Evolutionary conservation across 2,329 filamentous ascomycete genomes (phyloP).

Genomic region (Aphanoascus verrucosus): DNA sequence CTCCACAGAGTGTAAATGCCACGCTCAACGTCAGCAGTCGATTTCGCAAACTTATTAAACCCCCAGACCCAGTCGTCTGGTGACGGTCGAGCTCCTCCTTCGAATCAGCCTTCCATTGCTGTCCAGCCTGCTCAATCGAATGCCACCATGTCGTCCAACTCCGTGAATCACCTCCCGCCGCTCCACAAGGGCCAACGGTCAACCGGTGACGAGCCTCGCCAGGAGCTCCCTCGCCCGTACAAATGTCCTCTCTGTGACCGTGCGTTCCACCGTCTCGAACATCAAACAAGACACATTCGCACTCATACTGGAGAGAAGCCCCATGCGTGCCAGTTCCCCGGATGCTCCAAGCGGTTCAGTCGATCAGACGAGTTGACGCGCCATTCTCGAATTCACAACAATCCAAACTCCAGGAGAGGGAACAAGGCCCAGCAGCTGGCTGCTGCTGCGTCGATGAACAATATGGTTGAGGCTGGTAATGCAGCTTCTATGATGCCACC

Average conservation of each 20-base stretch:
- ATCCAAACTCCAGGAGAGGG: constrained; percentile 87
- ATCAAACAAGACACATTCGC: constrained; percentile 83
- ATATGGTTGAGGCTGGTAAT: constrained; percentile 26
- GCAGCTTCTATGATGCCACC: constrained; percentile 65
- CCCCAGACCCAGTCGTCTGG: constrained; percentile 37
- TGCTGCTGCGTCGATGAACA: constrained; percentile 31
- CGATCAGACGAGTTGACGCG: constrained; percentile 92
- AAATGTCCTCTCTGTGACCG: constrained; percentile 98
- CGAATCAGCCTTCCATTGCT: constrained; percentile 14
- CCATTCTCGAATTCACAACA: constrained; percentile 97
- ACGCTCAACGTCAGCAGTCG: constrained; percentile 55
- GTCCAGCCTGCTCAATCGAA: constrained; percentile 23
- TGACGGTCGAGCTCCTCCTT: constrained; percentile 11
- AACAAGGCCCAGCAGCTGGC: constrained; percentile 62
- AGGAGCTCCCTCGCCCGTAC: constrained; percentile 88
- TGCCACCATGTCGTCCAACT: constrained; percentile 31
- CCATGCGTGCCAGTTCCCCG: constrained; percentile 87
- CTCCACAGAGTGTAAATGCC: constrained; percentile 47
- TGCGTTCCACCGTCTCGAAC: constrained; percentile 94
- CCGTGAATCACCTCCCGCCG: constrained; percentile 27
- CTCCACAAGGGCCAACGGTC: constrained; percentile 29
- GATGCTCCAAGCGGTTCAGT: constrained; percentile 94
- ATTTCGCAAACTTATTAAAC: constrained; percentile 67
- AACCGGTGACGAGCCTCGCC: constrained; percentile 42
- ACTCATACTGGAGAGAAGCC: constrained; percentile 98